Conservation (phyloP, 305 asterid genomes). For the Fraxinus platypoda region DNA sequence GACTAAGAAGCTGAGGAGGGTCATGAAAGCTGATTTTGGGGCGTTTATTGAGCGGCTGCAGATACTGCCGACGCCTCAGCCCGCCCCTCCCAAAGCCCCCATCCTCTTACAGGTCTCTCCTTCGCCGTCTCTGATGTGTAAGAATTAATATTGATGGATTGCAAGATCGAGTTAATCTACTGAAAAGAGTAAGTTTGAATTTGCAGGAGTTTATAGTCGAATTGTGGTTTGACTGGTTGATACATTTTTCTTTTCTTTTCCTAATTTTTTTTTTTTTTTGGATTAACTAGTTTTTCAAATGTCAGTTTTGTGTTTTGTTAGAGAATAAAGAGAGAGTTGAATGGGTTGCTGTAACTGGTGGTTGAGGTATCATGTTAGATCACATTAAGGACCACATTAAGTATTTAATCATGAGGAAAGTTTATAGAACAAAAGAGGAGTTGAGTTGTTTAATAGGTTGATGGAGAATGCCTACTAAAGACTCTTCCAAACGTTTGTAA, state of each 20-base stretch:
- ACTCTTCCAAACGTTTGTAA: background rate
- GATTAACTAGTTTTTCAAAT: background rate
- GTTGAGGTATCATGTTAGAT: background rate
- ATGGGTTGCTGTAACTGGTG: background rate
- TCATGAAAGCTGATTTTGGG: too few relatives aligned
- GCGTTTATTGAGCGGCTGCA: too few relatives aligned
- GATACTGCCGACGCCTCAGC: too few relatives aligned
- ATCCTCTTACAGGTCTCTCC: too few relatives aligned
- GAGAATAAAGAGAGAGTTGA: background rate
- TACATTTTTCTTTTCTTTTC: background rate
- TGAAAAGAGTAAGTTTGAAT: slow-evolving; percentile 65
- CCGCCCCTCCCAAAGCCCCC: too few relatives aligned
- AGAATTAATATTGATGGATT: slow-evolving; percentile 87
- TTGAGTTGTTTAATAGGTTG: background rate
- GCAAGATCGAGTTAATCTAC: slow-evolving; percentile 77
- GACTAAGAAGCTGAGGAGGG: too few relatives aligned
- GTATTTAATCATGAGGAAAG: background rate
- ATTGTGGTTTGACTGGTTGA: background rate
- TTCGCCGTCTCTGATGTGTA: too few relatives aligned
- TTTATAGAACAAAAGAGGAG: background rate
- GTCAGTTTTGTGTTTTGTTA: background rate
- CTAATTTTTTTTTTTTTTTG: background rate
- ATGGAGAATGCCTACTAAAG: background rate
- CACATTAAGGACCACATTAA: too few relatives aligned
- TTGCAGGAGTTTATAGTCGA: slow-evolving; percentile 5